Evolutionary conservation across 2,329 filamentous ascomycete species (phyloP).

Genomic region (Fusarium staphyleae): DNA sequence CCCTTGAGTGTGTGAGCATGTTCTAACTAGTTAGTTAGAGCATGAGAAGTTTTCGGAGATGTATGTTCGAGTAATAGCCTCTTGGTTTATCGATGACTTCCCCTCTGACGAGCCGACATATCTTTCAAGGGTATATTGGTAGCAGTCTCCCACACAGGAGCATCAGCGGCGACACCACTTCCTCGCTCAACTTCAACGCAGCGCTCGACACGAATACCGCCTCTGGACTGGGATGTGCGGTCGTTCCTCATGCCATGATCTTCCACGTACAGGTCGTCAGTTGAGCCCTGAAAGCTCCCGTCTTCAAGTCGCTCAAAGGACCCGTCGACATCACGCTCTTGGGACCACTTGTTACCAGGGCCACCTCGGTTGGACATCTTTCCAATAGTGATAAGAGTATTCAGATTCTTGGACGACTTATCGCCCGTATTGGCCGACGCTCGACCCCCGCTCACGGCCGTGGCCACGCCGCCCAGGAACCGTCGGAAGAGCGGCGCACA

Average conservation of each 20-base stretch:
- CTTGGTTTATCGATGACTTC: neutral
- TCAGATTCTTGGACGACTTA: neutral
- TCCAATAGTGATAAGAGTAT: conserved; percentile 5
- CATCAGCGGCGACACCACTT: neutral
- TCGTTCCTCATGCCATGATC: neutral
- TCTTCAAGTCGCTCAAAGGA: conserved; percentile 16
- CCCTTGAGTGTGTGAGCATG: too few species aligned
- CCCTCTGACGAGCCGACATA: neutral
- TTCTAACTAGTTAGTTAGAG: too few species aligned
- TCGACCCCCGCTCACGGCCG: neutral
- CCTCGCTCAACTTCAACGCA: neutral
- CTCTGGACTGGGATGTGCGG: neutral
- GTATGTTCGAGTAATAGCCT: too few species aligned
- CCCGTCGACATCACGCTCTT: neutral
- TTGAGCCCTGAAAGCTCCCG: conserved; percentile 7
- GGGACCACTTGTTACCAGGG: neutral
- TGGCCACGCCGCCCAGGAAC: conserved; percentile 15
- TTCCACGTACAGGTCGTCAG: neutral
- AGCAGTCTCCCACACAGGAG: neutral
- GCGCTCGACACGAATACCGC: neutral
- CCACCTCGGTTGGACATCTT: neutral
- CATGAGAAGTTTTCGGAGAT: too few species aligned
- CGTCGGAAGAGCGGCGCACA: conserved; percentile 13
- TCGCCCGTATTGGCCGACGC: neutral
- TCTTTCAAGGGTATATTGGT: neutral